Evolutionary conservation across 306 rosid genomes (phyloP).

Genomic region (Abrus precatorius): DNA sequence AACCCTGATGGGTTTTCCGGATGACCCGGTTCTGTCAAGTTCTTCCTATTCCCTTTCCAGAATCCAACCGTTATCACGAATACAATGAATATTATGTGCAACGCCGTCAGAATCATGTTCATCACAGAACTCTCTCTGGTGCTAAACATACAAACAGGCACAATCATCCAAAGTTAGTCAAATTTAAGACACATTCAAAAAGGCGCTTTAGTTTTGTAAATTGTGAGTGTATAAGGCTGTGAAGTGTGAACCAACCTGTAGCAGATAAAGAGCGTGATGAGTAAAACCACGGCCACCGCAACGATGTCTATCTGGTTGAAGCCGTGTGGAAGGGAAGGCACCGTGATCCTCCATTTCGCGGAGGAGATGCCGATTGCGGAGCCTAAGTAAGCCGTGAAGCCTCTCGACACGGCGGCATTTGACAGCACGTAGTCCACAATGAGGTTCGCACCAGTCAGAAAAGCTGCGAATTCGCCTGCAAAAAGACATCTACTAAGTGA

Average conservation of each 20-base stretch:
- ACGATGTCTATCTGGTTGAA: conserved; percentile 77
- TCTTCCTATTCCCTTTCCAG: conserved; percentile 79
- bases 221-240: neutral
- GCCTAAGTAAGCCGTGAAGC: conserved; percentile 75
- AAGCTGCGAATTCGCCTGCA: conserved; percentile 89
- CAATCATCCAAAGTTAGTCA: neutral
- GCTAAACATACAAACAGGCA: conserved; percentile 36
- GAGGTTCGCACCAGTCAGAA: conserved; percentile 84
- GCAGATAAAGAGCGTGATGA: conserved; percentile 77
- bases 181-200: neutral
- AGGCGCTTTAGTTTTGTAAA: neutral
- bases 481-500: neutral
- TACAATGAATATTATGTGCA: conserved; percentile 76
- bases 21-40: conserved; percentile 67
- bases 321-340: conserved; percentile 69
- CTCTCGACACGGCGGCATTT: conserved; percentile 90
- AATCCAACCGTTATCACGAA: conserved; percentile 79
- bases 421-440: conserved; percentile 95
- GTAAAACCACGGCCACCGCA: conserved; percentile 75
- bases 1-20: conserved; percentile 73
- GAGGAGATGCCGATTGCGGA: conserved; percentile 77
- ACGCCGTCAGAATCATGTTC: conserved; percentile 80
- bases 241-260: conserved; percentile 66
- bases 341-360: conserved; percentile 72
- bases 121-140: conserved; percentile 85